Evolutionary conservation across 164 flowering plant species (phyloP).

Genomic region (Aristolochia californica): DNA sequence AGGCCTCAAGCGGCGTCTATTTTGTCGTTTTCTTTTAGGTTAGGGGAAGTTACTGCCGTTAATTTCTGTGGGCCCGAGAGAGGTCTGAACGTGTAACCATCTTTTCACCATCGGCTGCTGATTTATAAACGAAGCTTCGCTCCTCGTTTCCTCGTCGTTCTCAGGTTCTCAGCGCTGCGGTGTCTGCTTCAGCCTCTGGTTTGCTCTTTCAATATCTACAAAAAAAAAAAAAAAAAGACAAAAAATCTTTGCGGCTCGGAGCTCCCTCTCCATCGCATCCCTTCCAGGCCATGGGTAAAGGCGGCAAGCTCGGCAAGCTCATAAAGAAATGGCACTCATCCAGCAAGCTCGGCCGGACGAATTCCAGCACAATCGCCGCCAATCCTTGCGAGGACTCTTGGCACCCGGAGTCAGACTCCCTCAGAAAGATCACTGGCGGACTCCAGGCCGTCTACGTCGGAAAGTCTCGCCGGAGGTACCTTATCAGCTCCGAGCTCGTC

Average conservation of each 20-base stretch:
- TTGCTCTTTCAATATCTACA: background rate
- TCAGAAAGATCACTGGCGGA: too few species aligned
- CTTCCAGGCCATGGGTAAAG: conserved; percentile 25
- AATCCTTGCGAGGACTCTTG: conserved; percentile 4
- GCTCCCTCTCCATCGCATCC: background rate
- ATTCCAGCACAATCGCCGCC: conserved; percentile 10
- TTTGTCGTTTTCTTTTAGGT: background rate
- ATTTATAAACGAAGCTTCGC: conserved; percentile 27
- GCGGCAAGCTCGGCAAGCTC: conserved; percentile 29
- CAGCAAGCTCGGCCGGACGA: conserved; percentile 14
- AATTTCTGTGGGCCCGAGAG: background rate
- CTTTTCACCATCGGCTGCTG: background rate
- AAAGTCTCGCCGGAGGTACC: conserved; percentile 57
- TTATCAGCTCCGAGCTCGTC: conserved; percentile 39
- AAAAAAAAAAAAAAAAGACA: too few species aligned
- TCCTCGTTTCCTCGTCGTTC: conserved; percentile 12
- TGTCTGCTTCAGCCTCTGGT: background rate
- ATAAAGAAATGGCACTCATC: conserved; percentile 33
- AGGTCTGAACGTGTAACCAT: background rate
- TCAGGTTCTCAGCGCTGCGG: conserved; percentile 1
- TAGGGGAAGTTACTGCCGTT: conserved; percentile 1
- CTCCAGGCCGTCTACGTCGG: conserved; percentile 53
- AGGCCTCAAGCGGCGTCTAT: background rate
- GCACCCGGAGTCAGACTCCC: background rate
- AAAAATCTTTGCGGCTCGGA: too few species aligned